These are phyloP conservation scores for Suillus ampliporus DNA, from an alignment of 768 basidiomycete genomes.

Conservation along the genomic window DNA sequence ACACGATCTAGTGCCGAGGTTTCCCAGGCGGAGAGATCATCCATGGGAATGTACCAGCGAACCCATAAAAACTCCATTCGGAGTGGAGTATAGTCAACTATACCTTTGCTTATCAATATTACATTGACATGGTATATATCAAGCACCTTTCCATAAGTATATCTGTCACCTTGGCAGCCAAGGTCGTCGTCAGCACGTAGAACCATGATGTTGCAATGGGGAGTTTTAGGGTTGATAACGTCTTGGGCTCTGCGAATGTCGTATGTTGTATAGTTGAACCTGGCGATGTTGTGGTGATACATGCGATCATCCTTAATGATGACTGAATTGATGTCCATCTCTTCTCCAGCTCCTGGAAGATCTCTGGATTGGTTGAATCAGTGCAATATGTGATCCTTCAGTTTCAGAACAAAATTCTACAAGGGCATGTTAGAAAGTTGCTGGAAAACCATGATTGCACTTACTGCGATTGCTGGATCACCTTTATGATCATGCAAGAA, in stretches of 20 bases:
- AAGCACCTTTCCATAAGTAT: slow-evolving; percentile 5
- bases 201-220: neutral
- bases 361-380: slow-evolving; percentile 16
- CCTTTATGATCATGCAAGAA: slow-evolving; percentile 13
- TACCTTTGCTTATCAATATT: neutral
- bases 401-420: slow-evolving; percentile 13
- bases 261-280: slow-evolving; percentile 10
- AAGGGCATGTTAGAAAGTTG: slow-evolving; percentile 14
- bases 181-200: slow-evolving; percentile 3
- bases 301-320: neutral
- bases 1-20: neutral
- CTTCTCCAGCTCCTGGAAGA: slow-evolving; percentile 45
- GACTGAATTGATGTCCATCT: slow-evolving; percentile 41
- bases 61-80: slow-evolving; percentile 13
- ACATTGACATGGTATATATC: slow-evolving; percentile 13
- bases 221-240: neutral
- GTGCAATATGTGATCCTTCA: slow-evolving; percentile 12
- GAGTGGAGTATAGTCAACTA: slow-evolving; percentile 2
- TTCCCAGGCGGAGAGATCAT: neutral
- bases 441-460: no score
- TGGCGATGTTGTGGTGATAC: neutral
- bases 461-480: slow-evolving; percentile 25
- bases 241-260: slow-evolving; percentile 1
- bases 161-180: neutral
- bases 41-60: slow-evolving; percentile 5